Evolutionary conservation across 73 alveolate genomes (phyloP).

Genomic region (Paramecium primaurelia): DNA sequence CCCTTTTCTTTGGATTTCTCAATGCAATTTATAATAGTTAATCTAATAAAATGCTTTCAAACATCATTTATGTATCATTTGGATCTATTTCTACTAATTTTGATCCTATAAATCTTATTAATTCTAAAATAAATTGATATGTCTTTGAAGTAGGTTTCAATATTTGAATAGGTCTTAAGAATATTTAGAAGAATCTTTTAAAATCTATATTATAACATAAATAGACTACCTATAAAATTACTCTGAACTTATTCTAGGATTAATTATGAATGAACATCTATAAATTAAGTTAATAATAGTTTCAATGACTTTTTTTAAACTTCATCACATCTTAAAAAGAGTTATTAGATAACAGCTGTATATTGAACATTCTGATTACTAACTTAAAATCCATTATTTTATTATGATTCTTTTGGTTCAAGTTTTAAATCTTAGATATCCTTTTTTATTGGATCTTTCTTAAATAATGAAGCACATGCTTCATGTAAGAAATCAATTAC

Average conservation of each 20-base stretch:
- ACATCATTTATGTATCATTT: conserved; percentile 60
- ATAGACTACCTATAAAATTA: conserved; percentile 30
- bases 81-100: conserved; percentile 58
- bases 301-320: conserved; percentile 53
- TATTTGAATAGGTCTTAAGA: conserved; percentile 37
- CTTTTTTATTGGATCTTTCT: conserved; percentile 49
- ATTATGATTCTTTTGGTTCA: conserved; percentile 32
- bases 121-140: background rate
- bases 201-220: background rate
- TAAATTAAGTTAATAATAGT: conserved; percentile 24
- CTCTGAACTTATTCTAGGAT: conserved; percentile 46
- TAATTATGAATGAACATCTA: conserved; percentile 26
- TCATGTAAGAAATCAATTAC: conserved; percentile 58
- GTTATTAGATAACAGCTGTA: conserved; percentile 13
- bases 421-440: conserved; percentile 38
- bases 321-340: conserved; percentile 59
- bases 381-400: conserved; percentile 24
- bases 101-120: conserved; percentile 40
- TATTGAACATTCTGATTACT: conserved; percentile 32
- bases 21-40: background rate
- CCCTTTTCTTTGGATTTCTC: conserved; percentile 50
- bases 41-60: conserved; percentile 51
- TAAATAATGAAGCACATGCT: conserved; percentile 46
- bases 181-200: conserved; percentile 46
- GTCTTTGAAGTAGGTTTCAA: conserved; percentile 54